Base-by-base conservation (phyloP, 78 protist species). In the Trichosphaerium sp. region DNA sequence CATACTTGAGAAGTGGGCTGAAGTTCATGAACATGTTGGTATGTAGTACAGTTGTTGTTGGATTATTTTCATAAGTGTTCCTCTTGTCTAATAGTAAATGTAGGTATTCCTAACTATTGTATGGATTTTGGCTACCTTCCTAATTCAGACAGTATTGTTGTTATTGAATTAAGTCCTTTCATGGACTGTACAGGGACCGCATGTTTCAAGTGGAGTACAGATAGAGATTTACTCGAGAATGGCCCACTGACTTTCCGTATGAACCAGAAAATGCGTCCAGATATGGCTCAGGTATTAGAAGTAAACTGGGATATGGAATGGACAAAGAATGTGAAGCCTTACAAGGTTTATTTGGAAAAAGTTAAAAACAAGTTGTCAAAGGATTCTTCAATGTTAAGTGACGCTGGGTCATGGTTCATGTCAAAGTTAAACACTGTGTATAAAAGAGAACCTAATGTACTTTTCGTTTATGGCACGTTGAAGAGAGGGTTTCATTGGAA, bases 401-500 rank as follows among this genome's bases (percentile, higher is more conserved):
- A 40, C 6, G 32, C 48, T 40, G 28, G 26, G 7, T 11, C 66
- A 8, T 44, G 57, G 8, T 32, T 5, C 15, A 12, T 47, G 14
- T 7, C 62, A 23, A 23, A 31, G 15, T 12, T 35, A 65, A 43
- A 35, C 56, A n/a, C n/a, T n/a, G n/a, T n/a, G n/a, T n/a, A n/a
- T 26, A 5, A 35, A 4, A 6, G 56, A 65, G 57, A 65, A 6
- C 32, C 6, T 28, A 52, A 65, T 26, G 5, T 18, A 26, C 62
- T 65, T 7, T 65, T 65, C 26, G 49, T 65, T 31, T 65, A 65
- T 7, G 69, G 69, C 5, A 65, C 69, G 7, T 26, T 65, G 42
- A 65, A 65, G 25, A 5, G 12, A 12, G 69, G 62, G 7, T 65
- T 65, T 7, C 69, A 65, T 26, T 65, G 69, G 69, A 65, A 65